Evolutionary conservation across 2,329 filamentous ascomycete species (phyloP), one percentile per base, ranked within the genome.

Genomic region (Grosmannia huntii): DNA sequence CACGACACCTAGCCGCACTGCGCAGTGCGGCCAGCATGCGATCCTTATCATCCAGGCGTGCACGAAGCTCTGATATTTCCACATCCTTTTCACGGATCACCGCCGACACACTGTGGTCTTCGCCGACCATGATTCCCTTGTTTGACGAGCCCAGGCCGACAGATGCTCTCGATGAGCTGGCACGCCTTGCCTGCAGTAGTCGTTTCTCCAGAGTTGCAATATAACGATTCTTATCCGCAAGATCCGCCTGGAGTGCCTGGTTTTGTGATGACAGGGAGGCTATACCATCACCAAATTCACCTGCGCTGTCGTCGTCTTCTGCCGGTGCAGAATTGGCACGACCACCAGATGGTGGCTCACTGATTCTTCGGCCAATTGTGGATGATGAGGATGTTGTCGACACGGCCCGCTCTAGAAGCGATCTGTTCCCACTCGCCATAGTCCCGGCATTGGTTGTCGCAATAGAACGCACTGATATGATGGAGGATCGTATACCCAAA

Each of bases 141-240:
- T 77, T 73, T 1, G 75, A 77, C 57, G 77, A 78, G 3, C 58
- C 59, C 2, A 91, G 81, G 1, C 86, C 86, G 60, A 87, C 82
- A 6, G 90, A 95, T 12, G 92, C 84, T 21, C 92, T 84, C 9
- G 90, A 92, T 57, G 95, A 90, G 71, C 91, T 96, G 0, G 90
- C 90, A 53, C 92, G 81, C 48, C 94, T 81, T 44, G 94, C 94
- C 68, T 99, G 94, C 38, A 97, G 76, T 1, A 99, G 76, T 28
- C 94, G 83, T 71, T 95, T 95, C 73, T 99, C 94, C 14, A 99
- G 74, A 0, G 94, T 97, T 31, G 87, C 81, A 65, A 97, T 97
- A 70, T 99, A 99, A 36, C 94, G 87, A 65, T 94, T 97, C 75
- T 96, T 96, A 72, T 99, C 94, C n/a, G 82, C 83, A 53, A 99